Percentiles rank a stretch among this genome's conserved stretches.
These are phyloP conservation scores for Microbotryum lychnidis-dioicae DNA, from an alignment of 1,284 basidiomycete genomes.

Conservation along the genomic window DNA sequence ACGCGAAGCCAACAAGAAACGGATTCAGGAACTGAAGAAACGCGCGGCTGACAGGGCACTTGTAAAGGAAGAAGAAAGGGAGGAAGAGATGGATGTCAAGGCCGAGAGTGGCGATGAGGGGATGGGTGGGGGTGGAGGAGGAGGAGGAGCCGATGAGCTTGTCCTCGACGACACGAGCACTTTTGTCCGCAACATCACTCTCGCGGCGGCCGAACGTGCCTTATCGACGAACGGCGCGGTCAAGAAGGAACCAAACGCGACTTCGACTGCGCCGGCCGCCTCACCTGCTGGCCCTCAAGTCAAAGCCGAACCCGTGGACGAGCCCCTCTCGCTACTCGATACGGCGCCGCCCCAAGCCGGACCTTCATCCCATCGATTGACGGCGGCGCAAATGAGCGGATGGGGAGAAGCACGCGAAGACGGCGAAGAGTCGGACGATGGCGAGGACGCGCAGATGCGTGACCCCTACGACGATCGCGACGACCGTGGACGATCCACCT, in stretches of 20 bases:
- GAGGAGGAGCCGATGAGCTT: conserved; percentile 42
- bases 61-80: conserved; percentile 39
- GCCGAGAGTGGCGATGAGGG: neutral
- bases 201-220: conserved; percentile 41
- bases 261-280: no score
- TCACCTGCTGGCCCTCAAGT: conserved; percentile 13
- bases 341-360: conserved; percentile 2
- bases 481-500: neutral
- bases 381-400: conserved; percentile 49
- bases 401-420: conserved; percentile 58
- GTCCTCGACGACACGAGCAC: conserved; percentile 96
- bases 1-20: conserved; percentile 67
- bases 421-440: conserved; percentile 49
- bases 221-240: conserved; percentile 10
- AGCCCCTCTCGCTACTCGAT: conserved; percentile 32
- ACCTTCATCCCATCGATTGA: conserved; percentile 32
- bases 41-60: conserved; percentile 1
- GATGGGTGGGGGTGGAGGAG: conserved; percentile 1
- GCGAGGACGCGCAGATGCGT: conserved; percentile 21
- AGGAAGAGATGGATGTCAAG: conserved; percentile 7
- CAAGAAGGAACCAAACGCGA: conserved; percentile 41
- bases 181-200: conserved; percentile 75
- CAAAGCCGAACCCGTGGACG: conserved; percentile 24
- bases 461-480: conserved; percentile 4
- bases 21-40: conserved; percentile 56